A percentile compares a stretch with the other conserved stretches of the same genome.
Conservation (phyloP, 2,329 filamentous ascomycete species). For the Curvularia hawaiiensis region DNA sequence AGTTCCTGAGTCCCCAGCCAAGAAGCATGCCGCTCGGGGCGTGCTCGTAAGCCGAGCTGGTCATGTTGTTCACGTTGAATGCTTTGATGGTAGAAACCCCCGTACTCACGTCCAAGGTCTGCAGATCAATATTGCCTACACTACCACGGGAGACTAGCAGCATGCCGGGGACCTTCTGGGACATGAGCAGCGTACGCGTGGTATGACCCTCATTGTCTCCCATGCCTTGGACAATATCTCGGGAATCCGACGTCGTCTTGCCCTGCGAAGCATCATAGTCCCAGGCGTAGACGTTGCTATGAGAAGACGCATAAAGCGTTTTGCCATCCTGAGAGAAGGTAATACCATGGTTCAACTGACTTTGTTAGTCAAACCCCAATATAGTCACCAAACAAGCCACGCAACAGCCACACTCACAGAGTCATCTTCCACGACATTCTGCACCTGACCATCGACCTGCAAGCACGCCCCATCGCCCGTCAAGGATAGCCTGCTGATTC, state of each 20-base stretch:
- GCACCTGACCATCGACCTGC: constrained; percentile 28
- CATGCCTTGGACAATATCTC: constrained; percentile 67
- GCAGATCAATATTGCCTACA: constrained; percentile 64
- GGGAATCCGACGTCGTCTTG: constrained; percentile 53
- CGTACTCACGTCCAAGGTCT: constrained; percentile 56
- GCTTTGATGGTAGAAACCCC: constrained; percentile 72
- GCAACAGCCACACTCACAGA: constrained; percentile 31
- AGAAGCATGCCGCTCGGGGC: constrained; percentile 57
- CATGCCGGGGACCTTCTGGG: constrained; percentile 58
- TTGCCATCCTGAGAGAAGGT: constrained; percentile 55
- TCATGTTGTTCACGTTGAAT: constrained; percentile 57
- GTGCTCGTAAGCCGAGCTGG: constrained; percentile 51
- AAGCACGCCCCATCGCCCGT: constrained; percentile 38
- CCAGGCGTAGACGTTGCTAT: constrained; percentile 67
- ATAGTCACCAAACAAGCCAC: not conserved
- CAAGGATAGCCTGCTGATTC: constrained; percentile 48
- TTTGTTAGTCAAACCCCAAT: constrained; percentile 6
- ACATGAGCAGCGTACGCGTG: constrained; percentile 70
- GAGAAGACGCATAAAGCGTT: constrained; percentile 61
- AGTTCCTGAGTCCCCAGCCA: constrained; percentile 75
- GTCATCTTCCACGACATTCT: constrained; percentile 34
- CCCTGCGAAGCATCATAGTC: constrained; percentile 63
- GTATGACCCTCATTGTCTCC: constrained; percentile 61
- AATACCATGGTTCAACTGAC: constrained; percentile 58
- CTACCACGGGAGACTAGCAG: constrained; percentile 72